Evolutionary conservation across 1,284 basidiomycete genomes (phyloP).

Genomic region (Cryptococcus floricola): DNA sequence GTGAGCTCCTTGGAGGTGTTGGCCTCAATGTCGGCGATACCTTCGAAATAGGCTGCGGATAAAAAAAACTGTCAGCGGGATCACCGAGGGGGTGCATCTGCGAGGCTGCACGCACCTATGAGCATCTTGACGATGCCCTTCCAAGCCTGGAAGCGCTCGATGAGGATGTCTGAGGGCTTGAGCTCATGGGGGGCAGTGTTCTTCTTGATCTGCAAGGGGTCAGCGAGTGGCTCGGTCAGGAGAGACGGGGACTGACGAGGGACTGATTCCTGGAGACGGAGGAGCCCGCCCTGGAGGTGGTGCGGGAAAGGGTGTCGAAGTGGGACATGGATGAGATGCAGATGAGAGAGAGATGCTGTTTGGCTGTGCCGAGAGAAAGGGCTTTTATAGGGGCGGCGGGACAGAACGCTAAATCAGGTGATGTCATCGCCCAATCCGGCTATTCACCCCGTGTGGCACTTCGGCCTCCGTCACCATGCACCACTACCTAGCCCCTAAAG

Average conservation of each 20-base stretch:
- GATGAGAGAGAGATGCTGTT: background rate
- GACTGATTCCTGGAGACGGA: constrained; percentile 71
- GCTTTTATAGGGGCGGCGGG: background rate
- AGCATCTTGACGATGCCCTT: constrained; percentile 87
- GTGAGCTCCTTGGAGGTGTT: constrained; percentile 92
- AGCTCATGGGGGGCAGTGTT: constrained; percentile 85
- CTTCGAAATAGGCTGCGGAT: constrained; percentile 56
- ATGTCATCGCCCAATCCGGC: constrained; percentile 1
- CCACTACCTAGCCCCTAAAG: no score
- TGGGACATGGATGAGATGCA: constrained; percentile 37
- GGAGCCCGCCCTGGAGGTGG: constrained; percentile 64
- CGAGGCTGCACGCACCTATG: constrained; percentile 53
- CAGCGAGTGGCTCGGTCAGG: background rate
- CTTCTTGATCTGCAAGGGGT: constrained; percentile 64
- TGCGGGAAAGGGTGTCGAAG: constrained; percentile 49
- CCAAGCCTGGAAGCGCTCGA: constrained; percentile 71
- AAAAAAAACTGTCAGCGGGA: constrained; percentile 1
- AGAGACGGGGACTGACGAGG: constrained; percentile 51
- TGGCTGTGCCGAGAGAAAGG: background rate
- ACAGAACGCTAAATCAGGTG: background rate
- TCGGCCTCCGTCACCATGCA: background rate
- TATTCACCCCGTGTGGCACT: background rate
- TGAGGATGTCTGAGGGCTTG: constrained; percentile 90
- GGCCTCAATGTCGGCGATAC: constrained; percentile 90
- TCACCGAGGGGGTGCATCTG: background rate